These are phyloP conservation scores for Coix lacrymajobi DNA, from an alignment of 176 grass and related monocot species.

Conservation along the genomic window DNA sequence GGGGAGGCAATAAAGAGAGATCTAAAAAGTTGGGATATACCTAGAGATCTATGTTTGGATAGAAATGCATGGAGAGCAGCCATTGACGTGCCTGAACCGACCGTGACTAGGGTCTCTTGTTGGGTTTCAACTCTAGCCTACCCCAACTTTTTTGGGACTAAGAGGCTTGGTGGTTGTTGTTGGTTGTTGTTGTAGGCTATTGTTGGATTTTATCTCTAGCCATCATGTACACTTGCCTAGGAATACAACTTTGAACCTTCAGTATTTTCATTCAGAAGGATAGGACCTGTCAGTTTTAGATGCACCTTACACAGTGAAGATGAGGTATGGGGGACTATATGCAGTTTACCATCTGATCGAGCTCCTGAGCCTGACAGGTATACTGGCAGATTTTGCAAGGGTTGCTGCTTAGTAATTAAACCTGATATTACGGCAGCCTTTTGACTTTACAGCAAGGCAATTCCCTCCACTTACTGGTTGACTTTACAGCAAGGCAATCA, in stretches of 20 bases:
- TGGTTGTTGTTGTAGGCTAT: too few relatives aligned
- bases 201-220: background rate
- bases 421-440: background rate
- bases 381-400: background rate
- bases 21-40: too few relatives aligned
- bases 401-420: background rate
- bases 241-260: background rate
- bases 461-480: background rate
- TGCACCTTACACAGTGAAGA: background rate
- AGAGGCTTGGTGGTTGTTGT: too few relatives aligned
- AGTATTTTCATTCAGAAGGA: background rate
- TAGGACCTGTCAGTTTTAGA: background rate
- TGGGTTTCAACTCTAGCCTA: too few relatives aligned
- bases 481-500: background rate
- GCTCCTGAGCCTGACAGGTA: background rate
- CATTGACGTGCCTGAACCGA: too few relatives aligned
- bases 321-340: background rate
- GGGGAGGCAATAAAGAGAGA: too few relatives aligned
- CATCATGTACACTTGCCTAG: background rate
- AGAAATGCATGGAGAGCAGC: too few relatives aligned
- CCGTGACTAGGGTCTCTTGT: too few relatives aligned
- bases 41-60: too few relatives aligned
- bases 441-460: background rate
- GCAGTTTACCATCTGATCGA: background rate
- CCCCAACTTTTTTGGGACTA: too few relatives aligned